phyloP scores from a whole-genome alignment of 2,329 filamentous ascomycete genomes.

The Emergomyces pasteurianus region DNA sequence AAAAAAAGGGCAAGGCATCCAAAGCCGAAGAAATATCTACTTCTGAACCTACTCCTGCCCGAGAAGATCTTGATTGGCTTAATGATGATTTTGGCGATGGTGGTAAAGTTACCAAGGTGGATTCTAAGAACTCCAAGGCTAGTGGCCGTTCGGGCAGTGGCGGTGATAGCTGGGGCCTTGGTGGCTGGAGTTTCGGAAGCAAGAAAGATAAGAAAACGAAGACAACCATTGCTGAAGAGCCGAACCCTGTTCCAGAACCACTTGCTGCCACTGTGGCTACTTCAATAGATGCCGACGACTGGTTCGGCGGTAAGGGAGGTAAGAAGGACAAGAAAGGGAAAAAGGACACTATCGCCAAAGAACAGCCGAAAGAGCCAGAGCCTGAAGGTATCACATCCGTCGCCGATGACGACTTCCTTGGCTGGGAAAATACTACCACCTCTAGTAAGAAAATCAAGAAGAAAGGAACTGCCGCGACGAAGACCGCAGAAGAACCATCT shows the following conservation, averaged over 20 bases:
- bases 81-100: constrained; percentile 8
- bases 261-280: constrained; percentile 17
- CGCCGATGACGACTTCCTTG: neutral
- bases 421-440: constrained; percentile 5
- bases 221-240: constrained; percentile 17
- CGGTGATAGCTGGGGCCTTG: constrained; percentile 8
- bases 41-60: constrained; percentile 6
- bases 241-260: constrained; percentile 18
- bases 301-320: constrained; percentile 22
- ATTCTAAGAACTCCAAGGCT: constrained; percentile 14
- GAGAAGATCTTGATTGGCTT: constrained; percentile 20
- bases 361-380: constrained; percentile 18
- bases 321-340: constrained; percentile 35
- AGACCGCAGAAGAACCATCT: constrained; percentile 17
- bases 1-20: constrained; percentile 22
- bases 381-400: constrained; percentile 16
- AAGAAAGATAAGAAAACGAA: constrained; percentile 24
- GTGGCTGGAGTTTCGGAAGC: constrained; percentile 22
- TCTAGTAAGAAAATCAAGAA: constrained; percentile 32
- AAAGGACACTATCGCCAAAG: constrained; percentile 27
- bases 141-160: constrained; percentile 3
- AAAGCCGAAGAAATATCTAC: constrained; percentile 5
- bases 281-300: constrained; percentile 24
- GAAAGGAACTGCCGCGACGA: constrained; percentile 12
- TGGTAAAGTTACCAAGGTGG: constrained; percentile 13